Evolutionary conservation across 75 land plant genomes (phyloP).

Genomic region (Selaginella moellendorffii): DNA sequence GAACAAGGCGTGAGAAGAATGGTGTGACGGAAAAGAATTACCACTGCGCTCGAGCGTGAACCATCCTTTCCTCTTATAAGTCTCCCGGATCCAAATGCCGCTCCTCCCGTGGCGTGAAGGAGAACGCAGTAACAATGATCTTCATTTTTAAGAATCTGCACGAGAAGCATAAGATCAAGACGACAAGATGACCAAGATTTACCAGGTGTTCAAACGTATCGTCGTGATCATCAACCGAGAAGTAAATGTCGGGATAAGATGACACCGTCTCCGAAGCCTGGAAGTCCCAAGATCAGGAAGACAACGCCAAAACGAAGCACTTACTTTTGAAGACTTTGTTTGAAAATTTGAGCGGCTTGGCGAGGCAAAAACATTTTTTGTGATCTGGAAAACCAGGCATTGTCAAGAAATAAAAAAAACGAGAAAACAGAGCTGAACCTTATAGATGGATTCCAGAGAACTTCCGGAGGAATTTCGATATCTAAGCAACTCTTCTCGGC

Average conservation of each 20-base stretch:
- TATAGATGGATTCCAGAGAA: constrained; percentile 54
- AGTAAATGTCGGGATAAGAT: constrained; percentile 97
- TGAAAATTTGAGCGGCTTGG: constrained; percentile 90
- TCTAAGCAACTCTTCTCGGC: constrained; percentile 43
- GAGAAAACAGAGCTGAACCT: constrained; percentile 24
- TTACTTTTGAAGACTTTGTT: constrained; percentile 47
- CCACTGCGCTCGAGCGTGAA: constrained; percentile 3
- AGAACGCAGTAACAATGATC: constrained; percentile 96
- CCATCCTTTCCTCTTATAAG: neutral
- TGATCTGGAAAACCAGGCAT: constrained; percentile 36
- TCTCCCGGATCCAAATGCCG: constrained; percentile 54
- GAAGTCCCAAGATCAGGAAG: neutral
- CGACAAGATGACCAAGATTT: too few relatives aligned
- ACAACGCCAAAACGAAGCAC: neutral
- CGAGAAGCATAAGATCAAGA: too few relatives aligned
- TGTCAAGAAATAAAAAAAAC: constrained; percentile 4
- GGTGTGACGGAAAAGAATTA: neutral
- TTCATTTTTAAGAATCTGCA: constrained; percentile 63
- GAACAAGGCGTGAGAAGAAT: neutral
- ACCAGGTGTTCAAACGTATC: constrained; percentile 95
- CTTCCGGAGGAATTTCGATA: constrained; percentile 33
- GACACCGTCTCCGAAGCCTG: constrained; percentile 78
- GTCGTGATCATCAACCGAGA: constrained; percentile 89
- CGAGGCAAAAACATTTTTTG: constrained; percentile 93
- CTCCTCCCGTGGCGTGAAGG: constrained; percentile 77